phyloP scores from a whole-genome alignment of 495 filamentous ascomycete species.

The Neurospora sp. region DNA sequence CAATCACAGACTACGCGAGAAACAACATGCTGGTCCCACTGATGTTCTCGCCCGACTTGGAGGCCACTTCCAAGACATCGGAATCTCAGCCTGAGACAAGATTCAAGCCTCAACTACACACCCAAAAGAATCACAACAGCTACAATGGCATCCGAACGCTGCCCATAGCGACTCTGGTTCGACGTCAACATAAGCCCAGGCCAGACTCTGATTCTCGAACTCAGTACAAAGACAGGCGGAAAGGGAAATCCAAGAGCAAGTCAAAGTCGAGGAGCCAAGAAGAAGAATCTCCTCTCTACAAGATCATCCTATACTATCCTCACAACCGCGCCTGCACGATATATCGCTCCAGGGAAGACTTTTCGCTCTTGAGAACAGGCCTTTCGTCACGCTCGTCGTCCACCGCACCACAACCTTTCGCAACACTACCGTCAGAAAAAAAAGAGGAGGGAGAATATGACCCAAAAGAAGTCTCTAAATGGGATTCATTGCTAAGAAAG shows the following conservation, averaged over 20 bases:
- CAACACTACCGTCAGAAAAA: not conserved
- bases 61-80: not conserved
- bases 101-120: conserved; percentile 21
- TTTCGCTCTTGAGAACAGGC: conserved; percentile 4
- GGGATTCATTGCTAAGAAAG: not conserved
- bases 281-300: conserved; percentile 7
- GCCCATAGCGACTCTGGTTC: conserved; percentile 7
- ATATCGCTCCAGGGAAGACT: conserved; percentile 18
- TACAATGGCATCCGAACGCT: conserved; percentile 20
- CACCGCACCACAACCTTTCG: too few species aligned
- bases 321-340: conserved; percentile 26
- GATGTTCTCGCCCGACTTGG: not conserved
- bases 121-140: conserved; percentile 18
- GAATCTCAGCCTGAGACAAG: not conserved
- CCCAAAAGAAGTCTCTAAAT: not conserved
- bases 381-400: not conserved
- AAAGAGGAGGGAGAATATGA: not conserved
- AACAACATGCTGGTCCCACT: not conserved
- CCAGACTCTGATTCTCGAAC: not conserved
- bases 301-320: conserved; percentile 18
- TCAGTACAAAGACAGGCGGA: not conserved
- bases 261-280: not conserved
- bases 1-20: not conserved
- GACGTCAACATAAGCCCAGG: not conserved
- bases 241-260: not conserved